A percentile compares a stretch with the other conserved stretches of the same genome.
Conservation (phyloP, 2,329 filamentous ascomycete species). For the Periconia digitata region DNA sequence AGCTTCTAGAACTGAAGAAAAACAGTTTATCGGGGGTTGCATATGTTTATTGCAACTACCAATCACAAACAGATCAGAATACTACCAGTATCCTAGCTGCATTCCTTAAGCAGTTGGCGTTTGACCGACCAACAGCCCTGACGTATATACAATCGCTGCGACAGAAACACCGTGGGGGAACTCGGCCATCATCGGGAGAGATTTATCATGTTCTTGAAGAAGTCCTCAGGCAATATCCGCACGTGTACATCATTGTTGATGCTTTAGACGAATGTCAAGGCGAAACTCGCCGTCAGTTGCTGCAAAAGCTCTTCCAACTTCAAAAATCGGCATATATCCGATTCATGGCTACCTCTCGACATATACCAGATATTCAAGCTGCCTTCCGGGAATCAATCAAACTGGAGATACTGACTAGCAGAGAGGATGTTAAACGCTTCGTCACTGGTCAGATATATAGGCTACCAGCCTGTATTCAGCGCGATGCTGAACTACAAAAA, state of each 20-base stretch:
- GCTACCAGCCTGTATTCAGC: slow-evolving; percentile 12
- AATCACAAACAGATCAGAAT: slow-evolving; percentile 39
- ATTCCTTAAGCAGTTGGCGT: slow-evolving; percentile 4
- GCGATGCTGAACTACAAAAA: slow-evolving; percentile 2
- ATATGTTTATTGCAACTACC: slow-evolving; percentile 51
- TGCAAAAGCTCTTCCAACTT: not conserved
- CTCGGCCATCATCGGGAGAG: not conserved
- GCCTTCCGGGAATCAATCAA: slow-evolving; percentile 4
- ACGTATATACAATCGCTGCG: not conserved
- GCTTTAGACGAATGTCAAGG: slow-evolving; percentile 5
- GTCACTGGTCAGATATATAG: slow-evolving; percentile 11
- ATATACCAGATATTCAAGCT: slow-evolving; percentile 11
- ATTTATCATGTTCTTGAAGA: not conserved
- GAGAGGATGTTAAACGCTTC: slow-evolving; percentile 16
- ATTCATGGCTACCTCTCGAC: slow-evolving; percentile 8
- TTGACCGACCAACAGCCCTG: not conserved
- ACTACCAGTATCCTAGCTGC: not conserved
- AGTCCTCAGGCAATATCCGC: not conserved
- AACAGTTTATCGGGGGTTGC: slow-evolving; percentile 36
- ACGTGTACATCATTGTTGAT: slow-evolving; percentile 2
- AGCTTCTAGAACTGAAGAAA: slow-evolving; percentile 31
- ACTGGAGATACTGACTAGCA: slow-evolving; percentile 16
- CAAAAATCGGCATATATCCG: not conserved
- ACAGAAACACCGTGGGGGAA: slow-evolving; percentile 16
- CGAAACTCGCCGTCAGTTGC: not conserved